Percentiles rank a stretch among this genome's conserved stretches.
phyloP scores from a whole-genome alignment of 208 protist species.

The Leishmania arabica region DNA sequence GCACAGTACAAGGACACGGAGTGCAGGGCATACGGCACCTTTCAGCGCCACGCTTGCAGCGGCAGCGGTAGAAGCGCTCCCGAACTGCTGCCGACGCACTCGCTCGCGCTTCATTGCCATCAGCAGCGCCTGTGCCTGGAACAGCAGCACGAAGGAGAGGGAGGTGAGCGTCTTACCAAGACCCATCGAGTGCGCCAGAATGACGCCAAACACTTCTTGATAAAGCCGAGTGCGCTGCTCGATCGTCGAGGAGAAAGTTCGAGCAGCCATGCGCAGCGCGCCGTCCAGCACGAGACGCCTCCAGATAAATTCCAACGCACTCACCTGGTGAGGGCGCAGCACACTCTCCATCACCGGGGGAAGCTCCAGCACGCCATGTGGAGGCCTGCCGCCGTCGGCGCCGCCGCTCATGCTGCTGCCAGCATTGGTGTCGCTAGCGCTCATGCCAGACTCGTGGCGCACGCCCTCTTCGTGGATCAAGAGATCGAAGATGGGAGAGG shows the following conservation, averaged over 20 bases:
- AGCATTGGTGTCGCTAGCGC: background rate
- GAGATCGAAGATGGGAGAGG: background rate
- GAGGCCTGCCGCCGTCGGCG: background rate
- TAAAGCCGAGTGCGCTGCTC: constrained; percentile 50
- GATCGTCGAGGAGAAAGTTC: constrained; percentile 36
- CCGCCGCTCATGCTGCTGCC: background rate
- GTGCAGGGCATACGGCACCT: constrained; percentile 25
- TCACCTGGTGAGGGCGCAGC: constrained; percentile 73
- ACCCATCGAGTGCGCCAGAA: constrained; percentile 90
- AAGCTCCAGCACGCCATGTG: constrained; percentile 20
- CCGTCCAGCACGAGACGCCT: constrained; percentile 69
- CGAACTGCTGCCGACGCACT: constrained; percentile 11
- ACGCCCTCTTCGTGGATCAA: background rate
- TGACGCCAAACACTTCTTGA: constrained; percentile 68
- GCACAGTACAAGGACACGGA: constrained; percentile 77
- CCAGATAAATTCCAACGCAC: constrained; percentile 81
- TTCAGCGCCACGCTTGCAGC: background rate
- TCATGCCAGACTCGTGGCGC: background rate
- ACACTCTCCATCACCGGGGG: constrained; percentile 33
- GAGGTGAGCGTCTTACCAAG: constrained; percentile 87
- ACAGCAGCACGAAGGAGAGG: constrained; percentile 66
- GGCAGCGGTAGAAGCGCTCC: background rate
- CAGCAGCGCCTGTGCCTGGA: constrained; percentile 57
- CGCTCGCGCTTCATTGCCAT: constrained; percentile 40
- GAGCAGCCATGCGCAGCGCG: constrained; percentile 41